Percentiles rank a stretch among this genome's conserved stretches.
Conservation (phyloP, 2,329 filamentous ascomycete genomes). For the Xylaria sp. region DNA sequence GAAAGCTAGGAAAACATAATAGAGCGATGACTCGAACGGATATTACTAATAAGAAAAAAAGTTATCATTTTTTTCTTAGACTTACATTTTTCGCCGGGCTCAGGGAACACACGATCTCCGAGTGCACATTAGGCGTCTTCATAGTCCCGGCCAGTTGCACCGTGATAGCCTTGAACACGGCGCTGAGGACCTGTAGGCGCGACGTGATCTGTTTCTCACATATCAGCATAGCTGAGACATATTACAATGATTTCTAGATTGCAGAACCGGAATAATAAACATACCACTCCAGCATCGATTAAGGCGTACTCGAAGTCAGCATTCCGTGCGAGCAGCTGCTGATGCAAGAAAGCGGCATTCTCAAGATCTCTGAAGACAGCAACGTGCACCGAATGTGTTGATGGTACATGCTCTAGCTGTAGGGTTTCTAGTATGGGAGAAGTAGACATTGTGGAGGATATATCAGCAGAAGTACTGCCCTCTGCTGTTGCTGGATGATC, state of each 20-base stretch:
- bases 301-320: slow-evolving; percentile 91
- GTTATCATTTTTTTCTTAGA: neutral
- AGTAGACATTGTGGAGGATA: slow-evolving; percentile 10
- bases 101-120: slow-evolving; percentile 84
- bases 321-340: slow-evolving; percentile 87
- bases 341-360: slow-evolving; percentile 81
- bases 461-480: neutral
- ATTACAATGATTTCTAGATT: too few species aligned
- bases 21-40: neutral
- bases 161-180: slow-evolving; percentile 80
- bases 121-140: slow-evolving; percentile 87
- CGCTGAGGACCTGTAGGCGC: slow-evolving; percentile 76
- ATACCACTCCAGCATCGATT: slow-evolving; percentile 83
- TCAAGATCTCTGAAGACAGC: slow-evolving; percentile 79
- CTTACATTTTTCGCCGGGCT: slow-evolving; percentile 84
- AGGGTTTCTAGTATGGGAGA: slow-evolving; percentile 67
- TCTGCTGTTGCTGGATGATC: neutral
- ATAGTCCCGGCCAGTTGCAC: slow-evolving; percentile 69
- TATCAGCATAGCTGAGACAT: neutral
- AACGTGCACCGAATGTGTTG: slow-evolving; percentile 73
- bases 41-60: neutral
- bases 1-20: neutral
- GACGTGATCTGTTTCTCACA: slow-evolving; percentile 69
- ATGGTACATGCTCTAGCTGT: slow-evolving; percentile 78
- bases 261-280: slow-evolving; percentile 63